These are phyloP conservation scores for Auriculariales sp. DNA, from an alignment of 768 basidiomycete genomes.

Conservation along the genomic window DNA sequence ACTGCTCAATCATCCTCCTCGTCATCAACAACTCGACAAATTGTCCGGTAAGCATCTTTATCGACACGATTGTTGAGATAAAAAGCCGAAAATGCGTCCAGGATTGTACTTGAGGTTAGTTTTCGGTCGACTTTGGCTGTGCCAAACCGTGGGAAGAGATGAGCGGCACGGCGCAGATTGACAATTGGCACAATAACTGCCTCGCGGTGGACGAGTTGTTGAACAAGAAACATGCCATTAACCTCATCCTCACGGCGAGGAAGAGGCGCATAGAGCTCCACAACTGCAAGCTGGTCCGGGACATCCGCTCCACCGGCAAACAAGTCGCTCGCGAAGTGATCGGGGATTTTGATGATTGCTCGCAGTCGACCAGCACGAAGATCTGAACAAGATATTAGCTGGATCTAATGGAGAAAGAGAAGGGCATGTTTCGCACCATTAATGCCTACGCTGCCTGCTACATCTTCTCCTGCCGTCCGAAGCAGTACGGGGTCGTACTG, in stretches of 20 bases:
- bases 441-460: constrained; percentile 2
- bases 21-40: too few species aligned
- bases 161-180: background rate
- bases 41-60: too few species aligned
- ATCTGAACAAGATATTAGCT: constrained; percentile 7
- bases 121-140: too few species aligned
- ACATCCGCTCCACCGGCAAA: background rate
- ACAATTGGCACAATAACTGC: background rate
- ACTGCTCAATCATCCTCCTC: too few species aligned
- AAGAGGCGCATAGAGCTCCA: constrained; percentile 17
- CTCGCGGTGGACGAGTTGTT: too few species aligned
- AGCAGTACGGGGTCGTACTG: constrained; percentile 23
- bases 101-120: too few species aligned
- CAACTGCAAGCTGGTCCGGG: constrained; percentile 14
- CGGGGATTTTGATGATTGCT: constrained; percentile 12
- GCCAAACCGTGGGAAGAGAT: background rate
- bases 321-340: background rate
- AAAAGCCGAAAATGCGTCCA: too few species aligned
- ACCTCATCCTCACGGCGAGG: background rate
- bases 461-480: constrained; percentile 5
- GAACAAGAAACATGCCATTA: too few species aligned
- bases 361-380: constrained; percentile 14
- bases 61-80: too few species aligned
- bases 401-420: constrained; percentile 16
- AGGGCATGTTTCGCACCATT: constrained; percentile 13